phyloP scores from a whole-genome alignment of 345 rosid genomes.

The Eucalyptus regnans region DNA sequence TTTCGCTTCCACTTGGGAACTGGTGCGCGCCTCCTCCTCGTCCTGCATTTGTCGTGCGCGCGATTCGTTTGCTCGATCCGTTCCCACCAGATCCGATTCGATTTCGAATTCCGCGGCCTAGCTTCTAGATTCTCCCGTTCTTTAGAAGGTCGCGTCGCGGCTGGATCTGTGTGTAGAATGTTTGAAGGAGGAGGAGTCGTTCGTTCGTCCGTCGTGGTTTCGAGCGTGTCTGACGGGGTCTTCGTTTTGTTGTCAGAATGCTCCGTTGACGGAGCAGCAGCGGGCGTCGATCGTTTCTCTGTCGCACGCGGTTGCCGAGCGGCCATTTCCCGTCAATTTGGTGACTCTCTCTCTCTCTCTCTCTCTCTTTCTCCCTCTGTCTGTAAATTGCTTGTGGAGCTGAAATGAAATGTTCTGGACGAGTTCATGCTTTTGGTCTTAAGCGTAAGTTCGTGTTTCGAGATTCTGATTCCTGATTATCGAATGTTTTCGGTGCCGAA shows the following conservation, averaged over 20 bases:
- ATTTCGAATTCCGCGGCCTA: neutral
- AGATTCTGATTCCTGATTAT: neutral
- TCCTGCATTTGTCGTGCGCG: neutral
- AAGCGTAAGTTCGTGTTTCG: neutral
- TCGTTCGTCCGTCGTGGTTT: neutral
- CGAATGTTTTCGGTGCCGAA: neutral
- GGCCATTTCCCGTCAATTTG: constrained; percentile 69
- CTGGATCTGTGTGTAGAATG: neutral
- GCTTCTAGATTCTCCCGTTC: neutral
- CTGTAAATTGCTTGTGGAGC: neutral
- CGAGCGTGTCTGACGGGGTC: neutral
- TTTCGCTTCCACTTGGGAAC: constrained; percentile 96
- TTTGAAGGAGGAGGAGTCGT: rapidly evolving
- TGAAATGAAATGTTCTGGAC: neutral
- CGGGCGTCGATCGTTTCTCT: constrained; percentile 57
- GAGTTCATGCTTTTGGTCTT: neutral
- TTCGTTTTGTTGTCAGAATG: constrained; percentile 24
- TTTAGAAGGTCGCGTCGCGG: neutral
- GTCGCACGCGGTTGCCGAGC: constrained; percentile 66
- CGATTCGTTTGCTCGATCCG: neutral
- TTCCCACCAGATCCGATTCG: neutral
- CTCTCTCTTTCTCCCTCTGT: no score
- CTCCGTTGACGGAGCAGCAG: constrained; percentile 81
- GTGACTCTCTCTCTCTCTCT: constrained; percentile 7
- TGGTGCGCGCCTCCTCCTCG: constrained; percentile 24